Conservation (phyloP, 2,329 filamentous ascomycete species). For the Xylariaceae sp. region DNA sequence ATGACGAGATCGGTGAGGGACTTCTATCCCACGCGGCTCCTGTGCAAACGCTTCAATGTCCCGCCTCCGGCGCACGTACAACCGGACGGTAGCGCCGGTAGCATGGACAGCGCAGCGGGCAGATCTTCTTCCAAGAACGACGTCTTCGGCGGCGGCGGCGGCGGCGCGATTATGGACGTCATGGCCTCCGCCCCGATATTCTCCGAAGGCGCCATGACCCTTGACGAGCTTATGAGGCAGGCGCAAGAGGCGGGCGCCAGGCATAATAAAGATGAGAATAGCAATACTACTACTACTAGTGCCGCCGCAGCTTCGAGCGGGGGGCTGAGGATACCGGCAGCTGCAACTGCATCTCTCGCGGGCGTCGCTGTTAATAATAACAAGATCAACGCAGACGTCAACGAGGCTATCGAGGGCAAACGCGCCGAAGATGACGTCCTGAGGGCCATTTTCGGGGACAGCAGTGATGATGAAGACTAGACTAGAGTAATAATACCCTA, state of each 20-base stretch:
- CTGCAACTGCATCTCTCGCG: conserved; percentile 16
- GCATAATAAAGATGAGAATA: background rate
- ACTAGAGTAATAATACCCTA: too few species aligned
- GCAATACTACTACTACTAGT: background rate
- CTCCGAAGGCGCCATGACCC: conserved; percentile 25
- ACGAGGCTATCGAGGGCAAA: conserved; percentile 70
- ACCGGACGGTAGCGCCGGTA: too few species aligned
- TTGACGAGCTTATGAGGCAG: conserved; percentile 29
- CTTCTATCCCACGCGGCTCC: conserved; percentile 74
- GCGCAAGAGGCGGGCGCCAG: conserved; percentile 17
- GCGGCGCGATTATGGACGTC: background rate
- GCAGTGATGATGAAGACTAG: conserved; percentile 53
- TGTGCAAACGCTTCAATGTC: conserved; percentile 97
- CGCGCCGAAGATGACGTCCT: conserved; percentile 77
- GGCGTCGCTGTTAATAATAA: too few species aligned
- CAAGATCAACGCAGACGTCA: conserved; percentile 64
- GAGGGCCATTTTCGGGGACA: conserved; percentile 88
- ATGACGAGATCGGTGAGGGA: conserved; percentile 69
- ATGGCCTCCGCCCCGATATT: conserved; percentile 2
- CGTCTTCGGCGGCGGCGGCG: conserved; percentile 15
- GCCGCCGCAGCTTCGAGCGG: background rate
- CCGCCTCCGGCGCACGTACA: conserved; percentile 65
- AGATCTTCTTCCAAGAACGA: too few species aligned
- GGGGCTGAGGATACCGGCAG: background rate
- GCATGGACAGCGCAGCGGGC: too few species aligned